phyloP scores from a whole-genome alignment of 805 yeast genomes.

The Nematodospora valgi region DNA sequence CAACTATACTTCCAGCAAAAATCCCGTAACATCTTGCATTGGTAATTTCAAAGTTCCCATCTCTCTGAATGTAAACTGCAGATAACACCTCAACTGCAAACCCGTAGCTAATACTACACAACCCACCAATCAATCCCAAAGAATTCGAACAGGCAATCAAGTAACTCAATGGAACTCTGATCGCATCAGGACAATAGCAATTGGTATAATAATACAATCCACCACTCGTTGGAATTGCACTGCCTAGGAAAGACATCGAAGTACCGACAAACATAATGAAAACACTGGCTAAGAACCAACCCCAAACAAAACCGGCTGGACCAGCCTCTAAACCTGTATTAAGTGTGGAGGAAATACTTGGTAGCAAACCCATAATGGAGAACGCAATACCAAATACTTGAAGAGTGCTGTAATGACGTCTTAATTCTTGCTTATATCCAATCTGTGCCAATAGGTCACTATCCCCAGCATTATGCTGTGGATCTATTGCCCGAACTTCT shows the following conservation, averaged over 20 bases:
- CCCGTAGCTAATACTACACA: conserved; percentile 66
- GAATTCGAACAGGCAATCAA: conserved; percentile 65
- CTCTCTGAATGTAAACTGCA: conserved; percentile 49
- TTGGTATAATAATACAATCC: conserved; percentile 50
- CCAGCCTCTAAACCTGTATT: conserved; percentile 55
- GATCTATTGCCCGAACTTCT: conserved; percentile 13
- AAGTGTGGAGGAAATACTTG: conserved; percentile 55
- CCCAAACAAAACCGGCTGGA: conserved; percentile 66
- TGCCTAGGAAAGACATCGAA: conserved; percentile 60
- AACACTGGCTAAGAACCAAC: conserved; percentile 59
- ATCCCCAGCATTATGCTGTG: conserved; percentile 11
- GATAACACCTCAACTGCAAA: conserved; percentile 58
- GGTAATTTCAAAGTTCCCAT: conserved; percentile 54
- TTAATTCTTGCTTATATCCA: conserved; percentile 67
- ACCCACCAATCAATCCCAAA: conserved; percentile 59
- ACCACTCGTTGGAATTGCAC: conserved; percentile 70
- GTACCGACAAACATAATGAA: conserved; percentile 55
- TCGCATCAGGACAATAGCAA: conserved; percentile 54
- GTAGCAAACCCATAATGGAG: conserved; percentile 65
- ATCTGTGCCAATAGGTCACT: conserved; percentile 37
- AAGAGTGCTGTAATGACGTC: conserved; percentile 53
- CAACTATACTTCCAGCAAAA: conserved; percentile 53
- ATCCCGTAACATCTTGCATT: conserved; percentile 57
- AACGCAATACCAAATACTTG: conserved; percentile 69
- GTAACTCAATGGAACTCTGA: conserved; percentile 51